Base-by-base conservation (phyloP, 768 basidiomycete genomes). In the Mrakia gelida region DNA sequence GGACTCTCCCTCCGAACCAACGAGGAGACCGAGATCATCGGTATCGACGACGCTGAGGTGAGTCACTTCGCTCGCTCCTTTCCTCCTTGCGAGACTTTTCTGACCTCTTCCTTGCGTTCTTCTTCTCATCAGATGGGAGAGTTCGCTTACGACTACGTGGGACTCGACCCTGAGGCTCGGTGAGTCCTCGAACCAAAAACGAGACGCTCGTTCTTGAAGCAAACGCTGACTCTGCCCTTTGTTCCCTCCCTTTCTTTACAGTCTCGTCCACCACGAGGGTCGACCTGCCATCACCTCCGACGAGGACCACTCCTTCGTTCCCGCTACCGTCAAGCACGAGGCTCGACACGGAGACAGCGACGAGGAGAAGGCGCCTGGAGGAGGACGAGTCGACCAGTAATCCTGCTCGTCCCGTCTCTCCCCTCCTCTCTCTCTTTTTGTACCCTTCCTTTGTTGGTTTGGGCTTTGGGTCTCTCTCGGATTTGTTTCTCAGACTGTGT, bases 91-190 rank as follows among this genome's bases (percentile, higher is more conserved):
- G 6, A 41, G 41, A 28, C 9, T 3, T 26, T 28, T 28, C 49
- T 52, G 49, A 52, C 59, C 7, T 59, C 8, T 26, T n/a, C 9
- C 13, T 8, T 59, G 45, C 4, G 1, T 0, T 59, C n/a, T 28
- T 59, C 26, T 7, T 59, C 26, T 59, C n/a, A n/a, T 59, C 30
- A 67, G 49, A 52, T 52, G 49, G 49, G 49, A 52, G 49, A 52
- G 49, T 52, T 34, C 23, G 30, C 65, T 32, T 67, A 67, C 81
- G 92, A 94, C 84, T 94, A 92, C 80, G 92, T 94, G 45, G 91
- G 90, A 16, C 83, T 92, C 71, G 92, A 92, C 59, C 82, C 85
- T 10, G 88, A 88, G 80, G 65, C 65, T 21, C 32, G 49, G 49
- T 52, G 49, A 52, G 49, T 52, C 15, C 49, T 52, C 3, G 18